Conservation (phyloP, 441 rosid genomes). For the Hypseocharis bilobata region DNA sequence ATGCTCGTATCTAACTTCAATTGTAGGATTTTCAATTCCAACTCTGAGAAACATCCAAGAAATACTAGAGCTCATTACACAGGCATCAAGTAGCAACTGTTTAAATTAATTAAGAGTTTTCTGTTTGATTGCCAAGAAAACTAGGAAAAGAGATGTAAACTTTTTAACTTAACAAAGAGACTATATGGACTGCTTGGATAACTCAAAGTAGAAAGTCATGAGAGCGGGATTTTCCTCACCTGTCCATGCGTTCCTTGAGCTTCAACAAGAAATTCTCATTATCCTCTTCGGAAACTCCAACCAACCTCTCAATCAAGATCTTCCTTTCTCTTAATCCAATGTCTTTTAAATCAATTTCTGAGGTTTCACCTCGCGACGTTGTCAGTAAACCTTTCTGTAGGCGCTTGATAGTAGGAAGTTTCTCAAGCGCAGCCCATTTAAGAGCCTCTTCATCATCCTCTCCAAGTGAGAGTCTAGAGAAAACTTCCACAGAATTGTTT, state of each 20-base stretch:
- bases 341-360: conserved; percentile 38
- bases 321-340: conserved; percentile 40
- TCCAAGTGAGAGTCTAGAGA: no score
- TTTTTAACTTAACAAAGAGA: no score
- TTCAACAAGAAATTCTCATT: conserved; percentile 51
- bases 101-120: no score
- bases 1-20: conserved; percentile 47
- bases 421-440: conserved; percentile 44
- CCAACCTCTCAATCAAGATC: conserved; percentile 40
- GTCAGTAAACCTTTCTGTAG: conserved; percentile 36
- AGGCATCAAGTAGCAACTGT: no score
- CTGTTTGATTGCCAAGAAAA: neutral
- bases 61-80: neutral
- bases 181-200: no score
- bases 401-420: conserved; percentile 45
- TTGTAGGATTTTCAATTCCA: conserved; percentile 33
- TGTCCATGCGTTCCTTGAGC: conserved; percentile 47
- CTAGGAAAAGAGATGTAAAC: neutral
- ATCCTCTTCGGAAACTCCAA: conserved; percentile 33
- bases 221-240: conserved; percentile 31
- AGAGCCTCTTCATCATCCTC: conserved; percentile 42
- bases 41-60: conserved; percentile 24
- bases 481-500: no score
- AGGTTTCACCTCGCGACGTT: conserved; percentile 28
- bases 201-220: no score